These are phyloP conservation scores for Fusarium annulatum DNA, from an alignment of 2,329 filamentous ascomycete species.

Conservation along the genomic window DNA sequence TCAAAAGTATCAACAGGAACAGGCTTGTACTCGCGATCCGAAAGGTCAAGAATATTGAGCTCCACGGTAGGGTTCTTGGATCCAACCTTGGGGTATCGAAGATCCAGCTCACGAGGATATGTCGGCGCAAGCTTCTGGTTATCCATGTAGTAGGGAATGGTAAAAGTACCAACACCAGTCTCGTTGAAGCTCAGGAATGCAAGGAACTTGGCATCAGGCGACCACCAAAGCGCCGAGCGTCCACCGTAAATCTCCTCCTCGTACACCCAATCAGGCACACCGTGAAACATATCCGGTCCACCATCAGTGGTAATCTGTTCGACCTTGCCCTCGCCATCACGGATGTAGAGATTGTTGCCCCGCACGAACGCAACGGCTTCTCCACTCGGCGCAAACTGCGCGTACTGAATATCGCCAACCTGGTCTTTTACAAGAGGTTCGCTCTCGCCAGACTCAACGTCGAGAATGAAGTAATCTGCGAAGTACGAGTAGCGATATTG, in stretches of 20 bases:
- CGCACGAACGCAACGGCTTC: constrained; percentile 74
- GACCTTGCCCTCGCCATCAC: constrained; percentile 58
- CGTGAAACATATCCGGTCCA: constrained; percentile 71
- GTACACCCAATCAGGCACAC: constrained; percentile 83
- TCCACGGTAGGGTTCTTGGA: constrained; percentile 73
- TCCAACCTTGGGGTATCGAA: constrained; percentile 77
- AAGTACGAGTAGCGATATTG: constrained; percentile 76
- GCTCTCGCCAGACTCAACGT: constrained; percentile 66
- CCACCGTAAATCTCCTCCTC: constrained; percentile 72
- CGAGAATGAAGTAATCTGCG: constrained; percentile 73
- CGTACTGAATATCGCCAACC: constrained; percentile 74
- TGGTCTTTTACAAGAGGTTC: constrained; percentile 69
- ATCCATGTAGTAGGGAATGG: constrained; percentile 74
- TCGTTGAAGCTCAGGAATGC: constrained; percentile 91
- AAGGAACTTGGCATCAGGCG: constrained; percentile 83
- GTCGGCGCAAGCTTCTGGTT: constrained; percentile 65
- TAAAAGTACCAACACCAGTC: constrained; percentile 74
- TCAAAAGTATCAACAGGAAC: constrained; percentile 68
- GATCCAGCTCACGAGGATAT: constrained; percentile 71
- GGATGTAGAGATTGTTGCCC: constrained; percentile 71
- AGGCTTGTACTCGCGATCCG: constrained; percentile 55
- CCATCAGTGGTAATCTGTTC: constrained; percentile 70
- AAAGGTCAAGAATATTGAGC: constrained; percentile 68
- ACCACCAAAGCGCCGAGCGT: constrained; percentile 92
- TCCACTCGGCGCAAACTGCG: constrained; percentile 67